phyloP scores from a whole-genome alignment of 371 early-diverging fungal species.

The Cokeromyces recurvatus region DNA sequence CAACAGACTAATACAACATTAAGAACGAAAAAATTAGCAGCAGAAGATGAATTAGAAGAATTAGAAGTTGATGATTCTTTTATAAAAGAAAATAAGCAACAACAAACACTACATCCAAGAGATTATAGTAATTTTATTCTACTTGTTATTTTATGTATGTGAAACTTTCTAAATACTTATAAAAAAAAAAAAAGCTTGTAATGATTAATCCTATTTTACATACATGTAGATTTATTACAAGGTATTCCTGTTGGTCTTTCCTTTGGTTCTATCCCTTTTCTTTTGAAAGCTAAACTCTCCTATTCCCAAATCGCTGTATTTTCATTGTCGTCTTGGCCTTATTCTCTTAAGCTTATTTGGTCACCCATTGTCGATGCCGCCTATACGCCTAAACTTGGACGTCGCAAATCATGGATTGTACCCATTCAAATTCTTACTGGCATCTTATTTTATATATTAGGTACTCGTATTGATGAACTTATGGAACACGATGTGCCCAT shows the following conservation, averaged over 20 bases:
- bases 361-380: constrained; percentile 94
- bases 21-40: constrained; percentile 21
- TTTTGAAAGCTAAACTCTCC: constrained; percentile 86
- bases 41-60: constrained; percentile 36
- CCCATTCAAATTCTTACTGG: constrained; percentile 90
- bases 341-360: constrained; percentile 90
- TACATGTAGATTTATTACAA: constrained; percentile 85
- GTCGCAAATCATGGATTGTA: constrained; percentile 97
- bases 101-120: constrained; percentile 23
- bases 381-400: constrained; percentile 76
- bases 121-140: constrained; percentile 66
- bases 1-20: constrained; percentile 24
- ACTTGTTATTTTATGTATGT: constrained; percentile 65
- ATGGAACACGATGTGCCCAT: constrained; percentile 65
- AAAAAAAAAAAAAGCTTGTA: neutral
- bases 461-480: constrained; percentile 69
- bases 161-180: neutral
- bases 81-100: neutral
- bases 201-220: no score
- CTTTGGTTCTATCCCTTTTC: constrained; percentile 89
- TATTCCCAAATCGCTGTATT: constrained; percentile 92
- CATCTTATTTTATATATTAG: constrained; percentile 71
- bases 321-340: constrained; percentile 92
- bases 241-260: constrained; percentile 92
- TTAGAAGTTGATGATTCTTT: constrained; percentile 23